Base-by-base conservation (phyloP, 106 monocot species). In the Dioscorea alata region DNA sequence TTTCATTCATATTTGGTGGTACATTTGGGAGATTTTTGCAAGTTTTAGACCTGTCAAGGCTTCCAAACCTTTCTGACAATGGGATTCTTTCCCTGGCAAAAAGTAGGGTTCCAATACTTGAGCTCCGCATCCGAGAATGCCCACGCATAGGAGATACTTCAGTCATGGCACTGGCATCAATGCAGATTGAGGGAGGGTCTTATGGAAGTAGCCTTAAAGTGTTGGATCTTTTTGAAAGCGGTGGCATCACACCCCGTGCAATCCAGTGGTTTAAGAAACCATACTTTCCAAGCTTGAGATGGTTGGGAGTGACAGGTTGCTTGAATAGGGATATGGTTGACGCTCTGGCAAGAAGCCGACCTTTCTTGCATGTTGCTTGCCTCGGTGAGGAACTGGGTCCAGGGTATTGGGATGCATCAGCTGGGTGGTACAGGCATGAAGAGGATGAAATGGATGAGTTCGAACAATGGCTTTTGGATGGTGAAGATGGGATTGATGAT, bases 201-300 rank as follows among this genome's bases (percentile, higher is more conserved):
- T 67, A 70, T 35, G 92, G 92, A 4, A 99, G 92, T 54, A 92
- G 87, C 60, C 66, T 99, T 54, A 73, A 79, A n/a, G 58, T 99
- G 76, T 68, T 92, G 66, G 97, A 99, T 69, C 64, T 99, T 48
- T 92, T 72, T 52, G 89, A 92, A 10, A 80, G 83, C 66, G 75
- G 89, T 60, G 85, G 87, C 32, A 87, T 99, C 32, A 99, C 97
- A 33, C 86, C 88, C 15, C 82, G 90, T 64, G 70, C 92, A 16
- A 77, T 92, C 67, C 70, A 83, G 53, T 99, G 97, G 97, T 90
- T 99, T 61, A 99, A 99, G 80, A 99, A 85, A 60, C 97, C 92
- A 0, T 99, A 99, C 61, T 99, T 99, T 72, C 89, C 89, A 12
- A 84, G 87, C 71, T 73, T 99, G 65, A 80, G 87, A 71, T 92